phyloP scores from a whole-genome alignment of 176 grass and related monocot species.

The Paspalum notatum region DNA sequence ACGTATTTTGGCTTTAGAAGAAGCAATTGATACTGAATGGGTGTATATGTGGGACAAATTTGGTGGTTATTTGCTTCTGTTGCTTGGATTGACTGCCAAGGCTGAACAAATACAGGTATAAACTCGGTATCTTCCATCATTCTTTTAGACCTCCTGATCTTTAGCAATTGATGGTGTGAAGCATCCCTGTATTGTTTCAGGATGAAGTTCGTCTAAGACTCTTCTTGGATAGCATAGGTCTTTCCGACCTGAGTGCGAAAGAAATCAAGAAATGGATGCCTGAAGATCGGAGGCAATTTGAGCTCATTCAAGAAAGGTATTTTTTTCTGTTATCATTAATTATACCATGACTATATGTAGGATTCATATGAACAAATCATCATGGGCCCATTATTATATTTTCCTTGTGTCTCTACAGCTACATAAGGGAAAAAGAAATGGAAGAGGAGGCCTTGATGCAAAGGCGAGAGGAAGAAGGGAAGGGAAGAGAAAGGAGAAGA shows the following conservation, averaged over 20 bases:
- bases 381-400: not conserved
- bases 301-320: conserved; percentile 98
- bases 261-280: conserved; percentile 99
- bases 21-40: conserved; percentile 99
- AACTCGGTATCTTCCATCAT: conserved; percentile 28
- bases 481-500: conserved; percentile 95
- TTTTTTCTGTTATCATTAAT: not conserved
- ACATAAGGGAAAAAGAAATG: conserved; percentile 99
- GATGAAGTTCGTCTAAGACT: conserved; percentile 99
- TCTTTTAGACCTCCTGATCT: conserved; percentile 20
- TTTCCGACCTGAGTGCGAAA: conserved; percentile 98
- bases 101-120: conserved; percentile 99
- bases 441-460: conserved; percentile 99
- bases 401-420: conserved; percentile 58
- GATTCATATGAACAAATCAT: not conserved
- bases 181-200: conserved; percentile 58
- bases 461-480: conserved; percentile 97
- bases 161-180: conserved; percentile 25
- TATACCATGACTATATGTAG: not conserved
- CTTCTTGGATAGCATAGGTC: conserved; percentile 96
- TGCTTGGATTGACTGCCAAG: conserved; percentile 98
- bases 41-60: conserved; percentile 99
- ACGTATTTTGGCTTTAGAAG: conserved; percentile 94
- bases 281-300: conserved; percentile 92
- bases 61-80: conserved; percentile 97